Evolutionary conservation across 495 filamentous ascomycete genomes (phyloP).

Genomic region (Trichoderma reesei): DNA sequence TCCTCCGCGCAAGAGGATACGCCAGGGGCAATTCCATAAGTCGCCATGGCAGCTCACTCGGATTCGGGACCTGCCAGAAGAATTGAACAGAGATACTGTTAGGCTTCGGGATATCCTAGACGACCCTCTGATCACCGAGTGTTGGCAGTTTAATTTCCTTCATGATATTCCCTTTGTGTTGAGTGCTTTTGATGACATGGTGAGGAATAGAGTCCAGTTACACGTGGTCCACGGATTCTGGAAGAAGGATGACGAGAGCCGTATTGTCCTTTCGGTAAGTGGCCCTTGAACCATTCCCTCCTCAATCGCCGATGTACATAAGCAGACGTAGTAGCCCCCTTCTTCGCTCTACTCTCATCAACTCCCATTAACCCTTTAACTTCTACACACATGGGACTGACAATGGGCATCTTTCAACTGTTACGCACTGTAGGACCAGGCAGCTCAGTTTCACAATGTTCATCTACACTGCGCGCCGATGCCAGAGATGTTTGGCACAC

Average conservation of each 20-base stretch:
- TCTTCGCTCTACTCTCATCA: neutral
- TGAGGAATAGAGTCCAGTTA: slow-evolving; percentile 51
- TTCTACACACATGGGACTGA: slow-evolving; percentile 9
- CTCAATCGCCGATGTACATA: neutral
- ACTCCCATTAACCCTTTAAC: neutral
- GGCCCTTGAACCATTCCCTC: neutral
- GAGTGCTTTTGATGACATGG: slow-evolving; percentile 58
- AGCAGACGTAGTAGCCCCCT: neutral
- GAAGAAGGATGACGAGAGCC: slow-evolving; percentile 59
- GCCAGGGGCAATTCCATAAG: slow-evolving; percentile 14
- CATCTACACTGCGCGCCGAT: slow-evolving; percentile 66
- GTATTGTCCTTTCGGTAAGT: slow-evolving; percentile 52
- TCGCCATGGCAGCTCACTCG: slow-evolving; percentile 71
- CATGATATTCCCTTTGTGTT: slow-evolving; percentile 69
- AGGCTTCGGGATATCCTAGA: slow-evolving; percentile 63
- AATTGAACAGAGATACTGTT: slow-evolving; percentile 58
- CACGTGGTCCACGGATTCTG: slow-evolving; percentile 83
- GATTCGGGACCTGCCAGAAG: slow-evolving; percentile 52
- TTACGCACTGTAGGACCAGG: slow-evolving; percentile 36
- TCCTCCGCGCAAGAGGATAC: slow-evolving; percentile 29
- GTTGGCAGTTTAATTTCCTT: slow-evolving; percentile 86
- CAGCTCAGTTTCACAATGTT: slow-evolving; percentile 53
- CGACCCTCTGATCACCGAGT: slow-evolving; percentile 72
- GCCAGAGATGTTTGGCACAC: slow-evolving; percentile 80
- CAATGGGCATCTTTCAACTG: neutral